These are phyloP conservation scores for Colletotrichum echinochloae DNA, from an alignment of 2,329 filamentous ascomycete genomes.

Conservation along the genomic window DNA sequence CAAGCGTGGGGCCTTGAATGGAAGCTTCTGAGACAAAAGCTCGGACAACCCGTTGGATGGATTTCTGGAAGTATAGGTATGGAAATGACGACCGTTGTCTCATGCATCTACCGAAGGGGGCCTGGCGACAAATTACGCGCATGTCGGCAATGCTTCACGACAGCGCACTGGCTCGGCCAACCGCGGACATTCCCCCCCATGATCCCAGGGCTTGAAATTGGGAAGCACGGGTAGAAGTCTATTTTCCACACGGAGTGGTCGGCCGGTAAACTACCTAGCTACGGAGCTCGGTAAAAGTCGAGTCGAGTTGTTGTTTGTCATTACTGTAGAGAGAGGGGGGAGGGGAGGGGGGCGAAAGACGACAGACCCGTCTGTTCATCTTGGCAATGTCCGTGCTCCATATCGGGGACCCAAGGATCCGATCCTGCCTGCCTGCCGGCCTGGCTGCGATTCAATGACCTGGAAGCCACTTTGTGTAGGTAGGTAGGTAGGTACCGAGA, in stretches of 20 bases:
- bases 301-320: too few species aligned
- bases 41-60: slow-evolving; percentile 25
- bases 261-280: not conserved
- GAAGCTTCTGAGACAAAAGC: slow-evolving; percentile 39
- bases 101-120: not conserved
- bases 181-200: slow-evolving; percentile 30
- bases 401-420: not conserved
- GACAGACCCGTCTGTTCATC: not conserved
- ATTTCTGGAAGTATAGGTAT: not conserved
- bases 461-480: not conserved
- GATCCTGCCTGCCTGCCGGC: not conserved
- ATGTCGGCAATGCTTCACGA: slow-evolving; percentile 5
- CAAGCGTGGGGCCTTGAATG: slow-evolving; percentile 34
- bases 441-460: not conserved
- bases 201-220: slow-evolving; percentile 5
- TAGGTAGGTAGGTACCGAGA: not conserved
- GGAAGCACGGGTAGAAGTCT: too few species aligned
- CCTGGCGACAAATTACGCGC: slow-evolving; percentile 5
- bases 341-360: not conserved
- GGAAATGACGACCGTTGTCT: not conserved
- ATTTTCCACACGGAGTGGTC: not conserved
- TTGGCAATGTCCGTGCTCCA: not conserved
- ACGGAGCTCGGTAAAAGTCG: not conserved
- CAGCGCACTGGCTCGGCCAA: slow-evolving; percentile 26
- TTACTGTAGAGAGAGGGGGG: not conserved